Percentiles rank a stretch among this genome's conserved stretches.
phyloP scores from a whole-genome alignment of 1,284 basidiomycete species.

The Puccinia polysora region DNA sequence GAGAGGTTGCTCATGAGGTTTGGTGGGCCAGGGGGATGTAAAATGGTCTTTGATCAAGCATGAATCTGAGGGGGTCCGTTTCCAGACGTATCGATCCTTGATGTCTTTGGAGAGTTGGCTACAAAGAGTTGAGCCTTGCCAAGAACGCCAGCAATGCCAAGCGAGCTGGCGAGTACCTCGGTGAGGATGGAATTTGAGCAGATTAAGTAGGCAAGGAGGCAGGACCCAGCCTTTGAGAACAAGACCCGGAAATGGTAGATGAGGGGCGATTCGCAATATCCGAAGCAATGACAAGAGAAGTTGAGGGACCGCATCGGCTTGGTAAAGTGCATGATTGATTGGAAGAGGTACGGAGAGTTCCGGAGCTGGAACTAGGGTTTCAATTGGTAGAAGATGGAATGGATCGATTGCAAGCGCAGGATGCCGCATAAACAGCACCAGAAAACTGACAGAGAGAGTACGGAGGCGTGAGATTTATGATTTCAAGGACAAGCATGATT shows the following conservation, averaged over 20 bases:
- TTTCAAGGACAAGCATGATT: background rate
- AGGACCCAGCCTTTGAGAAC: constrained; percentile 29
- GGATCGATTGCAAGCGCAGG: constrained; percentile 35
- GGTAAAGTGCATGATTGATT: constrained; percentile 20
- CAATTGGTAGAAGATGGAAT: constrained; percentile 26
- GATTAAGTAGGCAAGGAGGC: constrained; percentile 8
- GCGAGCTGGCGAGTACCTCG: constrained; percentile 36
- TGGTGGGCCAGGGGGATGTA: constrained; percentile 19
- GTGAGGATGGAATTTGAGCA: constrained; percentile 37
- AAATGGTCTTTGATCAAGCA: constrained; percentile 20
- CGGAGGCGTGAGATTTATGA: background rate
- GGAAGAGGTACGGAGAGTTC: constrained; percentile 1
- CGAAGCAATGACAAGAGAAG: constrained; percentile 23
- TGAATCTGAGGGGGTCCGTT: background rate
- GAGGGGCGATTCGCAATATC: constrained; percentile 29
- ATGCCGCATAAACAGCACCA: constrained; percentile 33
- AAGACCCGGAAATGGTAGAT: constrained; percentile 42
- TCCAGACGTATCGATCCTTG: constrained; percentile 33
- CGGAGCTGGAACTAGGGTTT: background rate
- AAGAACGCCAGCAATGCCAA: constrained; percentile 42
- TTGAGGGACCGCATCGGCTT: constrained; percentile 1
- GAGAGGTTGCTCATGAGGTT: background rate
- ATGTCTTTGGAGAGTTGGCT: constrained; percentile 17
- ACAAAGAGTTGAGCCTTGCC: constrained; percentile 26
- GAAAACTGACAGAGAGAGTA: constrained; percentile 23